Conservation (phyloP, 2,329 filamentous ascomycete genomes). For the Colletotrichum lini region DNA sequence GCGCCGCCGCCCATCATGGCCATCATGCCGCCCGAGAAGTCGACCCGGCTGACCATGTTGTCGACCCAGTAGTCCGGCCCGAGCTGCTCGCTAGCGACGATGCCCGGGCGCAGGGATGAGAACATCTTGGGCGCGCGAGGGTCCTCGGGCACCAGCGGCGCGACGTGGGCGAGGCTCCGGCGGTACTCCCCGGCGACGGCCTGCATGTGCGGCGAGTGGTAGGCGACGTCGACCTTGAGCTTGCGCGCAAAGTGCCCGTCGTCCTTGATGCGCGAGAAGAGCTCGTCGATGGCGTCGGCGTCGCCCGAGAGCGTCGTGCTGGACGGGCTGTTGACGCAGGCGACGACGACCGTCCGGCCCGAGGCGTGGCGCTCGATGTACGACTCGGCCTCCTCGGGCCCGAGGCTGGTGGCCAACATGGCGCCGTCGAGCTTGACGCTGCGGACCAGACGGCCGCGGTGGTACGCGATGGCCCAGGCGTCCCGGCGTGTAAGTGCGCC, state of each 20-base stretch:
- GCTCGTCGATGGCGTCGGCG: constrained; percentile 57
- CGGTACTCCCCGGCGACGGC: not conserved
- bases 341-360: not conserved
- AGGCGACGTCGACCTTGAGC: constrained; percentile 14
- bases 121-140: not conserved
- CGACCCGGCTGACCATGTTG: constrained; percentile 24
- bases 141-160: too few relatives aligned
- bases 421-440: not conserved
- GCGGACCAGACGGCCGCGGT: constrained; percentile 43
- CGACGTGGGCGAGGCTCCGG: not conserved
- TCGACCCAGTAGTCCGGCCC: constrained; percentile 20
- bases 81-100: not conserved
- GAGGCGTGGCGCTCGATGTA: constrained; percentile 5
- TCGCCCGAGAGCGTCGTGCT: constrained; percentile 67
- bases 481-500: constrained; percentile 4
- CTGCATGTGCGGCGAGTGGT: constrained; percentile 24
- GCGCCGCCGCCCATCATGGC: too few relatives aligned
- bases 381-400: not conserved
- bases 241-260: constrained; percentile 6
- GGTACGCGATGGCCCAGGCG: constrained; percentile 54
- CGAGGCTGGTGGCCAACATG: not conserved
- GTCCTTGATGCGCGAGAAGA: constrained; percentile 53
- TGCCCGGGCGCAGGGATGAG: not conserved
- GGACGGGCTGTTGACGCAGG: constrained; percentile 66
- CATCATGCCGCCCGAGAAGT: not conserved